Base-by-base conservation (phyloP, 148 eudicot genomes). In the Suaeda aralocaspica region DNA sequence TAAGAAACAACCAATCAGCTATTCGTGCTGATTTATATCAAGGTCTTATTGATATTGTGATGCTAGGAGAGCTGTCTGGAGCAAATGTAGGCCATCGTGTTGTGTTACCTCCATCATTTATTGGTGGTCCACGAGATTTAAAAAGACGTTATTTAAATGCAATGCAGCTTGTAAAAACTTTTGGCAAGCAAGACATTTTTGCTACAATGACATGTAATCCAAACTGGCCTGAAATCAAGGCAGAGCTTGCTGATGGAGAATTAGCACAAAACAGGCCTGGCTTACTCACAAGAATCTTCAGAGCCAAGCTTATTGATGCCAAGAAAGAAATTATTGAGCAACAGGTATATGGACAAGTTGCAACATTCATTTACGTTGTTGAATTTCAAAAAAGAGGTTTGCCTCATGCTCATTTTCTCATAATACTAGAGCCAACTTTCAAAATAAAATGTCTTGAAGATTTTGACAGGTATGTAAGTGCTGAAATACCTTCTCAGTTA, bases 161-260 rank as follows among this genome's bases (percentile, higher is more conserved):
- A 4, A 69, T 56, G 25, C 13, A 51, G 11, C 24, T 69, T 11
- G 62, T 66, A 0, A 31, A 55, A 16, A 0, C 51, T 2, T 69
- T 12, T 56, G 64, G 51, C 5, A 69, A 57, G 24, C 72, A 64
- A 1, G 49, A 69, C n/a, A n/a, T n/a, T 15, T n/a, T n/a, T n/a
- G n/a, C n/a, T n/a, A n/a, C n/a, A n/a, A n/a, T n/a, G n/a, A n/a
- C n/a, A n/a, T n/a, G n/a, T n/a, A n/a, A n/a, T n/a, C n/a, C n/a
- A n/a, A n/a, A n/a, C n/a, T n/a, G n/a, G n/a, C n/a, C n/a, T n/a
- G n/a, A n/a, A n/a, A n/a, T n/a, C n/a, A n/a, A n/a, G n/a, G n/a
- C n/a, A n/a, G n/a, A n/a, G n/a, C 36, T 0, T 57, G 72, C 4
- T 39, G 19, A 59, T 19, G 66, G 73, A 3, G 56, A 70, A 2